phyloP scores from a whole-genome alignment of 192 early-diverging fungal species.

The Fimicolochytrium jonesii region DNA sequence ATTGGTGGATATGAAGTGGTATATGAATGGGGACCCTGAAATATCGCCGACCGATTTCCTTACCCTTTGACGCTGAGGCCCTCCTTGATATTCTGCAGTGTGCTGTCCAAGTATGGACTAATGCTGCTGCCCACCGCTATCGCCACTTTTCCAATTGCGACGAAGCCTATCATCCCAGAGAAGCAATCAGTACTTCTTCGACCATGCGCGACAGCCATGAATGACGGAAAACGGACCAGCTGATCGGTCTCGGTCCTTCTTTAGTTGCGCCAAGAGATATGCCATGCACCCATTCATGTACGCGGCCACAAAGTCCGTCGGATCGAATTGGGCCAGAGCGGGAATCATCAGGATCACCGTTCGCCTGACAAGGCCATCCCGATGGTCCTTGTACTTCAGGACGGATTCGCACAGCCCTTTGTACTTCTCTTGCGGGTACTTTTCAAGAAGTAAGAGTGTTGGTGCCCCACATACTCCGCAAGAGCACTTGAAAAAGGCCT shows the following conservation, averaged over 20 bases:
- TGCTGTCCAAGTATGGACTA: constrained; percentile 73
- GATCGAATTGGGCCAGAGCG: constrained; percentile 73
- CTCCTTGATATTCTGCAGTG: constrained; percentile 72
- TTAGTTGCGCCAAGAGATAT: constrained; percentile 69
- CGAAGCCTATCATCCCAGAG: too few species aligned
- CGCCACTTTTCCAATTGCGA: constrained; percentile 82
- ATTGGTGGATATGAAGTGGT: background rate
- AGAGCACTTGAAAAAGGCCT: too few species aligned
- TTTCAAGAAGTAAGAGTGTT: too few species aligned
- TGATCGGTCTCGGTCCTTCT: constrained; percentile 64
- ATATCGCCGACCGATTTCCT: background rate
- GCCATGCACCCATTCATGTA: constrained; percentile 70
- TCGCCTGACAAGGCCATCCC: constrained; percentile 71
- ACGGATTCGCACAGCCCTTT: constrained; percentile 71
- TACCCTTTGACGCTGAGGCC: constrained; percentile 66
- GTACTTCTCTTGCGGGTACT: constrained; percentile 85
- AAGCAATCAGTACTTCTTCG: too few species aligned
- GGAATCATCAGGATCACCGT: constrained; percentile 85
- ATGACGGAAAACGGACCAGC: constrained; percentile 30
- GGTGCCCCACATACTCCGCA: too few species aligned
- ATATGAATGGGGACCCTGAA: too few species aligned
- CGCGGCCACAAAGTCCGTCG: constrained; percentile 57
- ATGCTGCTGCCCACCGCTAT: constrained; percentile 74
- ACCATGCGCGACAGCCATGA: too few species aligned
- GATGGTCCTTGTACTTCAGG: constrained; percentile 69